Evolutionary conservation across 2,329 filamentous ascomycete genomes (phyloP), one percentile per base, ranked within the genome.

Genomic region (Ophiostoma sp.): DNA sequence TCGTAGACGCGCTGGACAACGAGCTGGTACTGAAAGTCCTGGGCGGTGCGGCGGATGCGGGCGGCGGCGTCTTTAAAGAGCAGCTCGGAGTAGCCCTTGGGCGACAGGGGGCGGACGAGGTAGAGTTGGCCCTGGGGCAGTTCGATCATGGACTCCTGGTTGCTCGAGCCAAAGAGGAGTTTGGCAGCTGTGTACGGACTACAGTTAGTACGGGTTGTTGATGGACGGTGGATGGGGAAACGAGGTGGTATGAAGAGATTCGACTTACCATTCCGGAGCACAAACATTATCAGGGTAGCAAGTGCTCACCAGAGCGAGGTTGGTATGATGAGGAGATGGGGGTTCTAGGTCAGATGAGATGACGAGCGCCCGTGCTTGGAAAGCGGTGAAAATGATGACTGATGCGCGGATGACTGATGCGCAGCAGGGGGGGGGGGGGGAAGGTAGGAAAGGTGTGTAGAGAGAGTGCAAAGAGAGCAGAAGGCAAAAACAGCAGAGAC

Each of bases 61-160:
- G 94, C 92, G 64, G 92, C 91, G 52, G 93, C 90, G 87, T 99
- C 95, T 79, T 95, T 97, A 84, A 97, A 99, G 79, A 99, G 96
- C 76, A 98, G 92, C 79, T 99, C 95, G 1, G 94, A 97, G 78
- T 97, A 98, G 73, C 95, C 95, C 79, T 99, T 99, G 69, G 94
- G 93, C 7, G 94, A 98, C 65, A 92, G 86, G 11, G 95, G 95
- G 74, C 95, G 91, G 74, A 99, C 95, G 73, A 99, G 89, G 79
- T 97, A 99, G 62, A 99, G 91, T 79, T 98, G 93, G 76, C 95
- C 95, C 79, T 98, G 93, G 16, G 93, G 88, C 60, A 99, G 89
- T 77, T 98, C 93, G 79, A 97, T 92, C 76, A 99, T 87, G 64
- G 92, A 90, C 81, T 98, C 93, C 78, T 97, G 94, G 77, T 88